Base-by-base conservation (phyloP, 2,329 filamentous ascomycete species). In the Aspergillus ustus region DNA sequence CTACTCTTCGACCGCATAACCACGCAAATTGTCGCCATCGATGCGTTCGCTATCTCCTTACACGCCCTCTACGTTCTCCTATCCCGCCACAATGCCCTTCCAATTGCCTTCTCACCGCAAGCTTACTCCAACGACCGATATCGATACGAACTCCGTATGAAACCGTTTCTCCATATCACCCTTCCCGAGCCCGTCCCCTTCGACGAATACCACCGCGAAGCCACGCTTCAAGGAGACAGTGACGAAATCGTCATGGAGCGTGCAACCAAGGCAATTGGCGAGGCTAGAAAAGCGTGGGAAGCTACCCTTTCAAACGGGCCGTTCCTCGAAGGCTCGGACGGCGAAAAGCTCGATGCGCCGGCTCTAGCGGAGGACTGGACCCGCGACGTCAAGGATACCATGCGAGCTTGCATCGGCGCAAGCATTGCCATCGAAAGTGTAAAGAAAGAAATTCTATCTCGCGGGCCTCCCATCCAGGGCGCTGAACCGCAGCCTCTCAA, bases 141-240 rank as follows among this genome's bases (percentile, higher is more conserved):
- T 4, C 87, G 92, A 13, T 93, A 95, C 74, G 90, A 95, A 67
- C 79, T 96, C 9, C 90, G 93, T 61, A 95, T 96, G 91, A 91
- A 90, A 70, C 91, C 92, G 0, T 97, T 96, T 70, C 81, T 89
- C 1, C 74, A 80, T 7, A 84, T 96, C 59, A 84, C 85, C 9
- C 82, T 91, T 2, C 91, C 92, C 0, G 84, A 87, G 62, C 81
- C 91, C 13, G 87, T 91, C 0, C 78, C 85, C 0, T 90, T 86
- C 64, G 85, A 87, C 7, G 85, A 88, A 15, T 92, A 91, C 63
- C 75, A 79, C 19, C 72, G 72, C 7, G 77, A 79, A 57, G 73
- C 75, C 3, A 72, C 69, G 68, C 74, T 82, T 2, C 77, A 81
- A 29, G 77, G 77, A 9, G 79, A 83, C 53, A 74, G 76, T 2